phyloP scores from a whole-genome alignment of 2,329 filamentous ascomycete species.

The Furcasterigmium furcatum region DNA sequence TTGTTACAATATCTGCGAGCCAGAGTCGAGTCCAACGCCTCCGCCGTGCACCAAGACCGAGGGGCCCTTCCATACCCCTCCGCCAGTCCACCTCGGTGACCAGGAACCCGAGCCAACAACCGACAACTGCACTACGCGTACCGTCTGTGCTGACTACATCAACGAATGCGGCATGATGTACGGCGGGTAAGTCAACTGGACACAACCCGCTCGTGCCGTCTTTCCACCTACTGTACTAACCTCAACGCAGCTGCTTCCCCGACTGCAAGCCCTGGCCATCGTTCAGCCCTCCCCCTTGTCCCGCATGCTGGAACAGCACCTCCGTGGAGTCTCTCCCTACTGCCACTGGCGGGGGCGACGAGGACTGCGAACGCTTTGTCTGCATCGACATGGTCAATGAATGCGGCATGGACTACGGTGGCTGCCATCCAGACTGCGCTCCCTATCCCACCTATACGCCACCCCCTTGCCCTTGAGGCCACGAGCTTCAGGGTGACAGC shows the following conservation, averaged over 20 bases:
- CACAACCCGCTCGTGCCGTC: background rate
- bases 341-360: background rate
- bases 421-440: constrained; percentile 1
- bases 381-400: constrained; percentile 8
- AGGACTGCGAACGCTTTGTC: background rate
- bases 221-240: background rate
- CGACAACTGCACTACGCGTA: constrained; percentile 19
- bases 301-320: background rate
- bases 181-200: constrained; percentile 13
- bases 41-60: no score
- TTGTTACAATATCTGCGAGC: no score
- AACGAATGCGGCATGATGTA: constrained; percentile 14
- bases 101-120: no score
- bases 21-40: no score
- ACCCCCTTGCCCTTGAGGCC: background rate
- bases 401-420: constrained; percentile 4
- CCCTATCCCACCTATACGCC: constrained; percentile 1
- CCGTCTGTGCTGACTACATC: constrained; percentile 14
- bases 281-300: constrained; percentile 12
- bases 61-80: constrained; percentile 8
- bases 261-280: constrained; percentile 13
- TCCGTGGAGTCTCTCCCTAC: no score
- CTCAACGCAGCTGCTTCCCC: constrained; percentile 6
- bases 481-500: background rate
- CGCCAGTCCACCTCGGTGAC: constrained; percentile 5